Evolutionary conservation across 768 basidiomycete genomes (phyloP).

Genomic region (Agaricus sinodeliciosus): DNA sequence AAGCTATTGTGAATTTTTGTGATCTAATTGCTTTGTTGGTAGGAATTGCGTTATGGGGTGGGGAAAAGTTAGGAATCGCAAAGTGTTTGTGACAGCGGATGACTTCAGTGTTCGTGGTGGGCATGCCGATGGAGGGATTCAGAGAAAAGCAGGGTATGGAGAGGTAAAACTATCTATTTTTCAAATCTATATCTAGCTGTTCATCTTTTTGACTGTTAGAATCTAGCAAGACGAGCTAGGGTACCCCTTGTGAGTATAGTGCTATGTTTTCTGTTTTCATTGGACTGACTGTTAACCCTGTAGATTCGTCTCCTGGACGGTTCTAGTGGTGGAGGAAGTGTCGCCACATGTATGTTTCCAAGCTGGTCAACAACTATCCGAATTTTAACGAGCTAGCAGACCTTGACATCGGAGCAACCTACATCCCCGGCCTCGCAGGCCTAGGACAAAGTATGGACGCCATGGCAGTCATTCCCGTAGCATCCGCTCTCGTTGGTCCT

Average conservation of each 20-base stretch:
- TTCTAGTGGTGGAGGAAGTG: constrained; percentile 36
- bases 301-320: constrained; percentile 35
- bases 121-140: constrained; percentile 36
- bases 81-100: constrained; percentile 33
- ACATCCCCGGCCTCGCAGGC: constrained; percentile 29
- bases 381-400: constrained; percentile 14
- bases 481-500: constrained; percentile 31
- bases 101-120: constrained; percentile 37
- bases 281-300: background rate
- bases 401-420: constrained; percentile 30
- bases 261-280: background rate
- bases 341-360: constrained; percentile 25
- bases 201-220: constrained; percentile 14
- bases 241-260: constrained; percentile 27
- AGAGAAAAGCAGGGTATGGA: constrained; percentile 31
- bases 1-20: background rate
- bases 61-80: constrained; percentile 25
- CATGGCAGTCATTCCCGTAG: constrained; percentile 30
- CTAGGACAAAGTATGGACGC: constrained; percentile 31
- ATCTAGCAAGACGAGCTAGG: constrained; percentile 25
- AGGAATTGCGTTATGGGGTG: constrained; percentile 34
- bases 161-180: constrained; percentile 20
- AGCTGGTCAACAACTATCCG: background rate
- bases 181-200: background rate
- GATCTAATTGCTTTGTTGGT: background rate